A percentile compares a stretch with the other conserved stretches of the same genome.
These are phyloP conservation scores for Wickerhamomyces rabaulensis DNA, from an alignment of 805 yeast species.

Conservation along the genomic window DNA sequence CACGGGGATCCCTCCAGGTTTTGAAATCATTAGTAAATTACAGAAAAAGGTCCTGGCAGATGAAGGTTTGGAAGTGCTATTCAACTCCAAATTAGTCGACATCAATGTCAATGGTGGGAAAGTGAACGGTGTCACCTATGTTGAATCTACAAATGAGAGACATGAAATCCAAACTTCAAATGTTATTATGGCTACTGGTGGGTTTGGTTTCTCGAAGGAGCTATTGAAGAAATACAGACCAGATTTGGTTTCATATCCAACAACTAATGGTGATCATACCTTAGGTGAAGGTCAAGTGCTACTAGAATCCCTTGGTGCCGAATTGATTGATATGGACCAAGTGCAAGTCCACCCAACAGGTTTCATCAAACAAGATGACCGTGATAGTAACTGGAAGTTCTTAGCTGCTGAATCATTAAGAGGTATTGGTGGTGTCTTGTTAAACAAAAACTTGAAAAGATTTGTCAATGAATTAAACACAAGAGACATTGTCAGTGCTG, in stretches of 20 bases:
- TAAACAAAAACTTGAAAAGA: slow-evolving; percentile 38
- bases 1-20: slow-evolving; percentile 53
- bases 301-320: slow-evolving; percentile 42
- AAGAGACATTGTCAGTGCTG: slow-evolving; percentile 46
- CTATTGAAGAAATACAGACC: slow-evolving; percentile 41
- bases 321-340: slow-evolving; percentile 51
- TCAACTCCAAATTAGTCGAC: slow-evolving; percentile 34
- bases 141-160: slow-evolving; percentile 23
- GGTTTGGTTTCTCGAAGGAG: slow-evolving; percentile 39
- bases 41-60: slow-evolving; percentile 31
- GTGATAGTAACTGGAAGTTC: slow-evolving; percentile 41
- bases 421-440: slow-evolving; percentile 53
- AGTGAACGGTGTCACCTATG: slow-evolving; percentile 40
- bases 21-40: slow-evolving; percentile 46
- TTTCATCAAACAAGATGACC: slow-evolving; percentile 40
- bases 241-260: slow-evolving; percentile 40
- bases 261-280: slow-evolving; percentile 52
- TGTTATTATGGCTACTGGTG: slow-evolving; percentile 56
- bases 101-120: slow-evolving; percentile 24
- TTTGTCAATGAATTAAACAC: slow-evolving; percentile 51
- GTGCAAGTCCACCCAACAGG: slow-evolving; percentile 64
- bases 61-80: slow-evolving; percentile 30
- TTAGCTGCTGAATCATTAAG: slow-evolving; percentile 57
- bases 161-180: slow-evolving; percentile 23
- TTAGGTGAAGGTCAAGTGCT: slow-evolving; percentile 55